These are phyloP conservation scores for Papiliotrema nemorosa DNA, from an alignment of 1,284 basidiomycete genomes.

Conservation along the genomic window DNA sequence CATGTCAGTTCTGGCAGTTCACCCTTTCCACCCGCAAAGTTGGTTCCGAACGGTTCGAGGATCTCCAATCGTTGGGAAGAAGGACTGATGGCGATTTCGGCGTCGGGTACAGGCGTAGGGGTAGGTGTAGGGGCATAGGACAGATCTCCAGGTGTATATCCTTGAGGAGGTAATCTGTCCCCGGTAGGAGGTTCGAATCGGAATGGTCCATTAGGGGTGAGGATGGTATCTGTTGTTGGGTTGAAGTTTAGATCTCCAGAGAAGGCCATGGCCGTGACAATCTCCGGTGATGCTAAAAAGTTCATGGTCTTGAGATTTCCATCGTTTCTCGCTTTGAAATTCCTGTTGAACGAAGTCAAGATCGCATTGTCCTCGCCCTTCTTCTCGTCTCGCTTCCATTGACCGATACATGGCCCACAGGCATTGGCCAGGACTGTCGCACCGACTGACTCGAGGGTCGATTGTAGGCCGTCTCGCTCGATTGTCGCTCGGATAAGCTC, in stretches of 20 bases:
- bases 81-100: conserved; percentile 73
- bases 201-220: conserved; percentile 74
- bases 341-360: conserved; percentile 92
- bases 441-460: conserved; percentile 76
- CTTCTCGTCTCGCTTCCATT: conserved; percentile 93
- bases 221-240: conserved; percentile 75
- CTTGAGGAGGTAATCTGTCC: conserved; percentile 74
- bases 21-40: conserved; percentile 64
- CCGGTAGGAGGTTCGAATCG: conserved; percentile 82
- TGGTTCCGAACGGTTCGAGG: conserved; percentile 78
- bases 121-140: conserved; percentile 73
- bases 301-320: conserved; percentile 80
- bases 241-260: conserved; percentile 94
- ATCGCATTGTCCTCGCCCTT: conserved; percentile 94
- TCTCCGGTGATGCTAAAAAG: conserved; percentile 89
- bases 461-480: conserved; percentile 86
- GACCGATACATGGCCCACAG: conserved; percentile 98
- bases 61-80: conserved; percentile 81
- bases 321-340: conserved; percentile 97
- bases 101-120: conserved; percentile 72
- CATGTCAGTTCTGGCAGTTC: conserved; percentile 82
- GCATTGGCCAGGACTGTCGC: conserved; percentile 89
- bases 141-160: conserved; percentile 75
- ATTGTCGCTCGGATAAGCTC: conserved; percentile 98
- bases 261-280: conserved; percentile 97